Evolutionary conservation across 1,284 basidiomycete genomes (phyloP).

Genomic region (Sporisorium exsertum): DNA sequence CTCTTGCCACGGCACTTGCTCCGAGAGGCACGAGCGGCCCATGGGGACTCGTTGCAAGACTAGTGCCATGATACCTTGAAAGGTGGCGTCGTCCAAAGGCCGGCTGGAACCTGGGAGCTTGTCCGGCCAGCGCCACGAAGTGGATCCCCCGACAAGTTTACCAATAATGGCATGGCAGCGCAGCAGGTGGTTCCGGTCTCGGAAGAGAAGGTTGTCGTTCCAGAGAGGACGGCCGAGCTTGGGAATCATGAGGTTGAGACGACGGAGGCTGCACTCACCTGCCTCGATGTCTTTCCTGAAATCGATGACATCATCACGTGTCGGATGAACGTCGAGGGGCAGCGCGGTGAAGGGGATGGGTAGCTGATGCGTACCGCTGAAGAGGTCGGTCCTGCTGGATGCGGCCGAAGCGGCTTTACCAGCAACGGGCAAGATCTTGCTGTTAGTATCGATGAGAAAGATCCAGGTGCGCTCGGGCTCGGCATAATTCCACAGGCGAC

Average conservation of each 20-base stretch:
- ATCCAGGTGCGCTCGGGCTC: constrained; percentile 1
- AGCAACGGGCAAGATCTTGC: neutral
- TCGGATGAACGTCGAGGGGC: neutral
- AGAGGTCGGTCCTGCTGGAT: neutral
- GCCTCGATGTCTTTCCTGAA: neutral
- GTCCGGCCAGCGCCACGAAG: neutral
- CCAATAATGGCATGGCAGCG: neutral
- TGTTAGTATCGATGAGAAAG: neutral
- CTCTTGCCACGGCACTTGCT: neutral
- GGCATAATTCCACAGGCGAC: neutral
- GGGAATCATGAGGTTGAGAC: constrained; percentile 1
- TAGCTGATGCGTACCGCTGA: neutral
- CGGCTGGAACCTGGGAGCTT: neutral
- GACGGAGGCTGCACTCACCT: neutral
- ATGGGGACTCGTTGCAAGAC: neutral
- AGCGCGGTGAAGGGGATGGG: neutral
- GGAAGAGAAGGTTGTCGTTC: neutral
- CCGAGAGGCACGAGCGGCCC: neutral
- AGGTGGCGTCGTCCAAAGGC: neutral
- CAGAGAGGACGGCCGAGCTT: neutral
- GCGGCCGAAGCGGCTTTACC: neutral
- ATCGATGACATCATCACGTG: neutral
- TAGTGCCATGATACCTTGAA: neutral
- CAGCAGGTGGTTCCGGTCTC: neutral
- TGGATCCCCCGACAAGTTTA: neutral